These are phyloP conservation scores for Colletotrichum sp. DNA, from an alignment of 2,329 filamentous ascomycete species.

Conservation along the genomic window DNA sequence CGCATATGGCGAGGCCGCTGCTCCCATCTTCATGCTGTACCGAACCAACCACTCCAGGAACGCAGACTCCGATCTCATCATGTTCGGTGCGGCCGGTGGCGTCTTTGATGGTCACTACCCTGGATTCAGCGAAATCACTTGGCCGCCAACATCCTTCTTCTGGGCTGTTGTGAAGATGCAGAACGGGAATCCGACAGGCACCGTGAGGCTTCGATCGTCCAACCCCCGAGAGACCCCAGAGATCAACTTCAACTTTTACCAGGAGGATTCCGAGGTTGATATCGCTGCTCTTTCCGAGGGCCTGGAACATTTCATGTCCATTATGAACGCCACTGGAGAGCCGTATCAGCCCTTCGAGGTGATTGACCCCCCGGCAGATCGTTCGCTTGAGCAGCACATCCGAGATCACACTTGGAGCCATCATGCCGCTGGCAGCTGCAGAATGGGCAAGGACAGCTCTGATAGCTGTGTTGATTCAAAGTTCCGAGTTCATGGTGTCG, in stretches of 20 bases:
- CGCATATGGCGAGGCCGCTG: background rate
- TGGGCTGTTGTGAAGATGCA: background rate
- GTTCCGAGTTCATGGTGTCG: conserved; percentile 60
- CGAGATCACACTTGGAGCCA: conserved; percentile 57
- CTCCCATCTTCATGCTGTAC: background rate
- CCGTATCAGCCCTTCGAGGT: conserved; percentile 24
- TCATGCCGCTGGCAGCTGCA: conserved; percentile 58
- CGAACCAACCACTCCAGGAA: background rate
- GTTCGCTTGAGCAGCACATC: conserved; percentile 44
- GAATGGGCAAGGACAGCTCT: conserved; percentile 56
- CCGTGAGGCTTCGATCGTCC: conserved; percentile 58
- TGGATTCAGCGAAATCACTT: background rate
- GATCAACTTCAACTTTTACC: conserved; percentile 64
- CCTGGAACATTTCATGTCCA: conserved; percentile 45
- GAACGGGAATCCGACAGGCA: conserved; percentile 52
- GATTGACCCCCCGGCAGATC: conserved; percentile 27
- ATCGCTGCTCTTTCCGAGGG: background rate
- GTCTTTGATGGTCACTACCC: background rate
- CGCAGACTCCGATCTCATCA: background rate
- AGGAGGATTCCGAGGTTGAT: conserved; percentile 23
- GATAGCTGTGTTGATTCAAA: conserved; percentile 57
- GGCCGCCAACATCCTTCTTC: conserved; percentile 6
- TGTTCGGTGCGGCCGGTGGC: background rate
- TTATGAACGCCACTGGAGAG: conserved; percentile 32
- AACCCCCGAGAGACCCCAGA: conserved; percentile 65